Evolutionary conservation across 495 filamentous ascomycete species (phyloP).

Genomic region (Penicillium antarcticum): DNA sequence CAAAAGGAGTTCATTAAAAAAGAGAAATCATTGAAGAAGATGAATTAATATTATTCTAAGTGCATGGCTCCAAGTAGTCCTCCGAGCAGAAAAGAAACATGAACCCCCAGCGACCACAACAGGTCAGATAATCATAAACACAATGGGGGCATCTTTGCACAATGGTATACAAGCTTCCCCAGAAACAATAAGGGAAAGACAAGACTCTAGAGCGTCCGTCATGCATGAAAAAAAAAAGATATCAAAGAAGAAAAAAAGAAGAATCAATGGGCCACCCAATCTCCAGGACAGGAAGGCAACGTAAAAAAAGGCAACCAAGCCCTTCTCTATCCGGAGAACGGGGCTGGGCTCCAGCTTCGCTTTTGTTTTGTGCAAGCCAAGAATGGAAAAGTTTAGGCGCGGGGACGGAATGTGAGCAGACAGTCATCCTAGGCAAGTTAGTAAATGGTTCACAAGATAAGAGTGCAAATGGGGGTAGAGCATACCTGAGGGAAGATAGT

Average conservation of each 20-base stretch:
- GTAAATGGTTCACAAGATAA: background rate
- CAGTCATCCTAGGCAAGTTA: constrained; percentile 40
- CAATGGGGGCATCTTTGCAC: background rate
- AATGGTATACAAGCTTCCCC: constrained; percentile 9
- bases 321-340: constrained; percentile 20
- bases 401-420: constrained; percentile 42
- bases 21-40: background rate
- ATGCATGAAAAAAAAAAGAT: constrained; percentile 4
- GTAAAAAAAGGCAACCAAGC: constrained; percentile 12
- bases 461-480: constrained; percentile 7
- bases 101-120: constrained; percentile 9
- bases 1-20: too few relatives aligned
- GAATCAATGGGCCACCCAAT: constrained; percentile 24
- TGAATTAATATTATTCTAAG: constrained; percentile 32
- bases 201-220: constrained; percentile 7
- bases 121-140: constrained; percentile 13
- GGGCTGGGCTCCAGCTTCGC: constrained; percentile 20
- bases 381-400: constrained; percentile 23
- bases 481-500: constrained; percentile 95
- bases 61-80: constrained; percentile 14
- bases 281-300: constrained; percentile 40
- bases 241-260: constrained; percentile 13
- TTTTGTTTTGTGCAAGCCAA: constrained; percentile 12
- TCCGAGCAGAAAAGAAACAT: constrained; percentile 11
- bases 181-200: background rate